phyloP scores from a whole-genome alignment of 495 filamentous ascomycete species.

The Halenospora varia region DNA sequence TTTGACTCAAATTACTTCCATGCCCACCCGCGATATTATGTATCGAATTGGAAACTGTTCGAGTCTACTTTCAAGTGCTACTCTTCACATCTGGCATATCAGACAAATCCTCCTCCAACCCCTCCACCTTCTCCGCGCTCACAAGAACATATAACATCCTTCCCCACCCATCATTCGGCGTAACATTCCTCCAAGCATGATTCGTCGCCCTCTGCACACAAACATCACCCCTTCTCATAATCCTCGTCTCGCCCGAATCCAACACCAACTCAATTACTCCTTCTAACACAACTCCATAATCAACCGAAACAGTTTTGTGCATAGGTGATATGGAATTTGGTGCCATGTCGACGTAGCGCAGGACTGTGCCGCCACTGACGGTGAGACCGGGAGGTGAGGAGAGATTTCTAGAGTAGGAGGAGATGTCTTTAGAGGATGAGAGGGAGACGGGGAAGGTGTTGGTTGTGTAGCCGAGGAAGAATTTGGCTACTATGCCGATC shows the following conservation, averaged over 20 bases:
- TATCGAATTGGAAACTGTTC: no score
- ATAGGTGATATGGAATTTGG: slow-evolving; percentile 30
- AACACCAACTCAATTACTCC: slow-evolving; percentile 59
- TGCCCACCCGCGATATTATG: no score
- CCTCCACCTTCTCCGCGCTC: background rate
- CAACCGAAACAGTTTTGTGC: slow-evolving; percentile 68
- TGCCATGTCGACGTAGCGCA: slow-evolving; percentile 5
- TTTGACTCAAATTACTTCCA: no score
- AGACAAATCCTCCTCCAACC: no score
- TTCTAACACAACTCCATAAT: slow-evolving; percentile 72
- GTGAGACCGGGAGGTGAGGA: no score
- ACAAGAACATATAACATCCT: background rate
- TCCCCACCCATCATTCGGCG: background rate
- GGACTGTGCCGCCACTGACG: slow-evolving; percentile 4
- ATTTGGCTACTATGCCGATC: no score
- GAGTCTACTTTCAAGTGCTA: no score
- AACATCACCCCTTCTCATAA: slow-evolving; percentile 49
- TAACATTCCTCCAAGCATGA: slow-evolving; percentile 1
- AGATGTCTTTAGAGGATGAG: no score
- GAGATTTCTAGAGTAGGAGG: no score
- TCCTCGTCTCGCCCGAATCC: slow-evolving; percentile 51
- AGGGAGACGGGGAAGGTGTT: no score
- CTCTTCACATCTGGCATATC: no score
- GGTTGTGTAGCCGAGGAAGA: no score
- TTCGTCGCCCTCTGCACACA: background rate